phyloP scores from a whole-genome alignment of 2,329 filamentous ascomycete genomes.

The Scedosporium boydii region DNA sequence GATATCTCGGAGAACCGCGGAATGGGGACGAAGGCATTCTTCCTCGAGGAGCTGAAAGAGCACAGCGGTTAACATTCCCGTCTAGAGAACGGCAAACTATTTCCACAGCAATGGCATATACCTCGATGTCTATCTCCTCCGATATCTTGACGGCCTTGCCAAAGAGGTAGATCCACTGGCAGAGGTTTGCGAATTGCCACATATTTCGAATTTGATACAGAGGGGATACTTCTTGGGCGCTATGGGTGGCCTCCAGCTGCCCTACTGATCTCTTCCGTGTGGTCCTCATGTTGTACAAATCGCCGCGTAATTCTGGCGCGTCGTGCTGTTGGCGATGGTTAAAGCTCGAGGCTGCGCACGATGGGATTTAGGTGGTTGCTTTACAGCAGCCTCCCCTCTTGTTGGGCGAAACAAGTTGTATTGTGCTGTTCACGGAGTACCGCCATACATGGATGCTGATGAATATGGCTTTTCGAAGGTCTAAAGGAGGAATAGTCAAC shows the following conservation, averaged over 20 bases:
- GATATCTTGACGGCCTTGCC: conserved; percentile 84
- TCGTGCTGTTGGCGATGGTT: no score
- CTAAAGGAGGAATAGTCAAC: no score
- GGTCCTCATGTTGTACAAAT: conserved; percentile 18
- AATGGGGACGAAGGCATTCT: conserved; percentile 76
- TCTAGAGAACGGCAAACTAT: no score
- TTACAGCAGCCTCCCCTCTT: no score
- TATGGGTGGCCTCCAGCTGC: neutral
- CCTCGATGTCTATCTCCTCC: conserved; percentile 82
- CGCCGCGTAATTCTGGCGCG: conserved; percentile 16
- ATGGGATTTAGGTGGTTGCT: no score
- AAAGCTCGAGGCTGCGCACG: conserved; percentile 1
- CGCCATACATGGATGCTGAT: no score
- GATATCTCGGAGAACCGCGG: conserved; percentile 67
- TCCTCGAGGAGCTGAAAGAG: conserved; percentile 60
- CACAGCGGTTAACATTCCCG: no score
- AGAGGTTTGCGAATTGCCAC: conserved; percentile 93
- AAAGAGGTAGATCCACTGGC: conserved; percentile 90
- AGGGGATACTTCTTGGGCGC: neutral
- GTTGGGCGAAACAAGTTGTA: no score
- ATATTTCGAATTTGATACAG: conserved; percentile 60
- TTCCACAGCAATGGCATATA: conserved; percentile 26
- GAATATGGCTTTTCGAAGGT: no score
- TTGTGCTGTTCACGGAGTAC: no score
- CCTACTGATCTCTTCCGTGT: conserved; percentile 7